Evolutionary conservation across 2,329 filamentous ascomycete species (phyloP), one percentile per base, ranked within the genome.

Genomic region (Fonsecaea pedrosoi): DNA sequence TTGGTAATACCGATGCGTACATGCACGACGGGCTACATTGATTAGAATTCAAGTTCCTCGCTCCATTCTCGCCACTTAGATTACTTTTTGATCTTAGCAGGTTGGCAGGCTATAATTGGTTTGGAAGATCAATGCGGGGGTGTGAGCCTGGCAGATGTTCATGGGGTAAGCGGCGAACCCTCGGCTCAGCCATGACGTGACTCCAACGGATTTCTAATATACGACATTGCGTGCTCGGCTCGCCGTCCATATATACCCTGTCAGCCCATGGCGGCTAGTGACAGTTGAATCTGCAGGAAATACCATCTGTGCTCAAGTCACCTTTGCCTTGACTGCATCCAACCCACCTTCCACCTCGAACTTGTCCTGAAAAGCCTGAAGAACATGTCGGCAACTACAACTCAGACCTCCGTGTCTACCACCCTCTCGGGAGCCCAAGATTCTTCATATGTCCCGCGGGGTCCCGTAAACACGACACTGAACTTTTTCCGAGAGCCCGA

Each of bases 401-500:
- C 66, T 50, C 70, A 65, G 9, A 71, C 73, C 10, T 67, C 75
- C 48, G 66, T 74, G 10, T 69, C 76, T 13, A 67, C 67, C 3
- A 70, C 73, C 45, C 75, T 79, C 53, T 71, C 73, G 42, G 70
- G 70, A 15, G 65, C 64, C 15, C 67, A 77, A 69, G 75, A 76
- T 60, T 57, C 76, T 34, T 71, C 73, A 57, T 78, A 76, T 59
- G 77, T 85, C 53, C 85, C 86, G 18, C 81, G 86, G 65, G 91
- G 91, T 69, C 82, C 86, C 70, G 86, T 90, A 67, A 82, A 82
- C 55, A 85, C 89, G 9, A 78, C 77, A n/a, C 81, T 94, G 37
- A 85, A 87, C 79, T 94, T 90, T 83, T 92, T 86, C 79, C 71
- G 76, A 10, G 83, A 85, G 0, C 90, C 91, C 0, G 71, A 81